A percentile compares a stretch with the other conserved stretches of the same genome.
Conservation (phyloP, 106 monocot species). For the Dendrobium huoshanense region DNA sequence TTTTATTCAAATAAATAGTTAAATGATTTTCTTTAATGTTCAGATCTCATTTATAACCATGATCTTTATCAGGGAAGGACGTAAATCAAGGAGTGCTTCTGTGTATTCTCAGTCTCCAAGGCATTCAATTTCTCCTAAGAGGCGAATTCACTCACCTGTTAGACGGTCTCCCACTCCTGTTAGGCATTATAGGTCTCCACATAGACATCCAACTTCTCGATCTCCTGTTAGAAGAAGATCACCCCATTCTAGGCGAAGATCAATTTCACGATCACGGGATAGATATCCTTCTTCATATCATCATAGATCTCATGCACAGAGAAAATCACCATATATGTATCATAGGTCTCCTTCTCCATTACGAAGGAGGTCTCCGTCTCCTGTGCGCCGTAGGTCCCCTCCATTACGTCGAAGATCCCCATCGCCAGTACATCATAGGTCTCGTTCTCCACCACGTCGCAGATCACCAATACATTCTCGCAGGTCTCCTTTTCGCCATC, state of each 20-base stretch:
- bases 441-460: slow-evolving; percentile 19
- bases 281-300: slow-evolving; percentile 29
- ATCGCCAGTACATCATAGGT: slow-evolving; percentile 16
- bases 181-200: slow-evolving; percentile 32
- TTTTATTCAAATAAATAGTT: neutral
- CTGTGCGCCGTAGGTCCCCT: slow-evolving; percentile 19
- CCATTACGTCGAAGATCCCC: slow-evolving; percentile 18
- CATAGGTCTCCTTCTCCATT: slow-evolving; percentile 28
- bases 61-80: slow-evolving; percentile 33
- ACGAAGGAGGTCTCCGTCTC: slow-evolving; percentile 28
- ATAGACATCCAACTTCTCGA: slow-evolving; percentile 20
- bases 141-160: slow-evolving; percentile 23
- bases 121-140: slow-evolving; percentile 30
- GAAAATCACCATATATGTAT: slow-evolving; percentile 15
- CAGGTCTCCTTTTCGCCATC: slow-evolving; percentile 14
- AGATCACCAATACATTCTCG: slow-evolving; percentile 10
- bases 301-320: slow-evolving; percentile 10
- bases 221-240: slow-evolving; percentile 47
- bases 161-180: slow-evolving; percentile 20
- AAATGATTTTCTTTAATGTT: neutral
- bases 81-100: slow-evolving; percentile 51
- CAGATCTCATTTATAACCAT: neutral
- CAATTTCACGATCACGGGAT: slow-evolving; percentile 23
- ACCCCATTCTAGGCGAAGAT: slow-evolving; percentile 36
- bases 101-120: slow-evolving; percentile 30